Evolutionary conservation across 2,329 filamentous ascomycete genomes (phyloP), one percentile per base, ranked within the genome.

Genomic region (Hymenoscyphus scutula): DNA sequence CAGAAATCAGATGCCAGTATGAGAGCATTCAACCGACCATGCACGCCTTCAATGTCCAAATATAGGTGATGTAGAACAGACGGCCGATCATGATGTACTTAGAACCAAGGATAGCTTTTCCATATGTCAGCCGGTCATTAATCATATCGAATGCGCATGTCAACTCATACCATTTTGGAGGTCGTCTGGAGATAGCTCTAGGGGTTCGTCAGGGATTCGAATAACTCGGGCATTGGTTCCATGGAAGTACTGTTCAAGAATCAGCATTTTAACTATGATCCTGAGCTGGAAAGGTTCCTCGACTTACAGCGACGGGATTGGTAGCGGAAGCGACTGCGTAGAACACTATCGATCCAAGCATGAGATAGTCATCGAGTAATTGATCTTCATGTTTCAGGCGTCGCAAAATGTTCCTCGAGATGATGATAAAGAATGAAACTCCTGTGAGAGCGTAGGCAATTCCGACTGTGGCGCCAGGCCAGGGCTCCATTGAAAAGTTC

Each of bases 1-100:
- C 69, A 32, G 25, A 48, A 48, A 17, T 10, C 25, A 32, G 8
- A 59, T 37, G 27, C 48, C 25, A 4, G n/a, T n/a, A 11, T 41
- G 19, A 7, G 53, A 61, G 25, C 2, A 5, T 56, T 53, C 27
- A 51, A 45, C 63, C 5, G 30, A 71, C 70, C 51, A 72, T 63
- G 58, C 70, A 72, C 15, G 30, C 60, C 60, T 72, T 71, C 57
- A 70, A 37, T 17, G 37, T 45, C 70, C 70, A 72, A 8, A 71
- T 62, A 55, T 68, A 72, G 3, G 64, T 63, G 13, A 67, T n/a
- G 45, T 67, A 67, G 32, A 64, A 62, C 7, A 62, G 13, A n/a
- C 65, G 63, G 11, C 63, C 65, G 27, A 67, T 38, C 11, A 71
- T 51, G 5, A 67, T 27, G 23, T 63, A 64, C 53, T 67, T 64